Evolutionary conservation across 2,329 filamentous ascomycete genomes (phyloP).

Genomic region (Graphilbum sp.): DNA sequence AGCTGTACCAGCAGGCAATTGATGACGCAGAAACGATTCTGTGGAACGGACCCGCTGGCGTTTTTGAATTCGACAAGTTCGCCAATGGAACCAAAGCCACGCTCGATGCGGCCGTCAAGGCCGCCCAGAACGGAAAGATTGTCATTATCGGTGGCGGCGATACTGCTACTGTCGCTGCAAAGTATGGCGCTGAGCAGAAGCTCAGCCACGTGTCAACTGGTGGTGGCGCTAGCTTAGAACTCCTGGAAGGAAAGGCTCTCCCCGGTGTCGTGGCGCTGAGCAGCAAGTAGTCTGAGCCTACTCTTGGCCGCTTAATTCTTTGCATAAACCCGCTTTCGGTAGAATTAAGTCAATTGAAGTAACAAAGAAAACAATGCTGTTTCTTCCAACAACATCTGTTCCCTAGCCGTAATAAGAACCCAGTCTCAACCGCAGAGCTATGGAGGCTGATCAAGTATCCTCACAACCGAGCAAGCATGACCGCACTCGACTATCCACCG

Average conservation of each 20-base stretch:
- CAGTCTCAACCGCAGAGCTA: too few species aligned
- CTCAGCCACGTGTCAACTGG: constrained; percentile 96
- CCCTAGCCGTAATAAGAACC: too few species aligned
- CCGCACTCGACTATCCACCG: too few species aligned
- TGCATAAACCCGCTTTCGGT: not conserved
- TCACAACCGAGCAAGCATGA: too few species aligned
- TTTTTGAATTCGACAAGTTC: constrained; percentile 95
- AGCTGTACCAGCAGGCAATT: constrained; percentile 80
- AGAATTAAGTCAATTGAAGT: too few species aligned
- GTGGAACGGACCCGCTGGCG: constrained; percentile 95
- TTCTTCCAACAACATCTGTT: too few species aligned
- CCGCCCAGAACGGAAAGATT: constrained; percentile 63
- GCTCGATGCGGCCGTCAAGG: constrained; percentile 73
- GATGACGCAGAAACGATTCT: constrained; percentile 85
- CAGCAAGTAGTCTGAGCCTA: constrained; percentile 37
- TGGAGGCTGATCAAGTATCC: too few species aligned
- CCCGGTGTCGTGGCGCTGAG: constrained; percentile 88
- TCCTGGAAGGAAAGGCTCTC: constrained; percentile 95
- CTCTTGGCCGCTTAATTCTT: too few species aligned
- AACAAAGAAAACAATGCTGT: too few species aligned
- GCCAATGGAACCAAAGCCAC: constrained; percentile 83
- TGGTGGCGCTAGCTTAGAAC: constrained; percentile 85
- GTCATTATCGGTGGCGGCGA: constrained; percentile 98
- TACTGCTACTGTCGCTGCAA: constrained; percentile 92
- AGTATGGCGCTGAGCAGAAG: constrained; percentile 93